Conservation (phyloP, 177 flowering plant genomes). For the Vitis hybrid region DNA sequence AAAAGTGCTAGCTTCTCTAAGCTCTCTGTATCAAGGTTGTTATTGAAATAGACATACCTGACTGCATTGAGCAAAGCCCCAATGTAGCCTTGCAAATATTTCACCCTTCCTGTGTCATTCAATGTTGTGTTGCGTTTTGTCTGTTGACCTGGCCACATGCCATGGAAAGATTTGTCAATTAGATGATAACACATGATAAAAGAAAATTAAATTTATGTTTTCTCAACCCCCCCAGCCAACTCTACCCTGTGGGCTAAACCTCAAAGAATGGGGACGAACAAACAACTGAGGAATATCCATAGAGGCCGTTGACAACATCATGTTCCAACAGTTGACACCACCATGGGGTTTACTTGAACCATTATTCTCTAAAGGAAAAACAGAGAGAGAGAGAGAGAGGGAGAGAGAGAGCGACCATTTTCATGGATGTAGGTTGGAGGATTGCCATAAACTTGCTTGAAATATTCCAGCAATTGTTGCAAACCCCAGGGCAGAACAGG, state of each 20-base stretch:
- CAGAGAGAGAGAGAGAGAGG: constrained; percentile 7
- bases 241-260: too few species aligned
- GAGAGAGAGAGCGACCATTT: constrained; percentile 51
- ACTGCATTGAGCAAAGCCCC: constrained; percentile 44
- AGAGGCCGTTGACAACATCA: too few species aligned
- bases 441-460: constrained; percentile 65
- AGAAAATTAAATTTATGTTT: background rate
- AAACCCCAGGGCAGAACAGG: constrained; percentile 39
- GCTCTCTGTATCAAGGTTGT: background rate
- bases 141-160: constrained; percentile 23
- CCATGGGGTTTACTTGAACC: too few species aligned
- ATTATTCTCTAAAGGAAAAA: too few species aligned
- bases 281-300: too few species aligned
- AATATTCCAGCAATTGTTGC: constrained; percentile 44
- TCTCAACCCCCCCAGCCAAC: too few species aligned
- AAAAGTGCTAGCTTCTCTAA: too few species aligned
- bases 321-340: too few species aligned
- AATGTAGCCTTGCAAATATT: constrained; percentile 36
- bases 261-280: too few species aligned
- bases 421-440: constrained; percentile 66
- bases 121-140: constrained; percentile 25
- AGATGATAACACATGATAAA: background rate
- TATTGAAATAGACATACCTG: constrained; percentile 29
- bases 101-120: constrained; percentile 38
- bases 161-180: background rate